Evolutionary conservation across 2,329 filamentous ascomycete genomes (phyloP).

Genomic region (Botryosphaeria dothidea): DNA sequence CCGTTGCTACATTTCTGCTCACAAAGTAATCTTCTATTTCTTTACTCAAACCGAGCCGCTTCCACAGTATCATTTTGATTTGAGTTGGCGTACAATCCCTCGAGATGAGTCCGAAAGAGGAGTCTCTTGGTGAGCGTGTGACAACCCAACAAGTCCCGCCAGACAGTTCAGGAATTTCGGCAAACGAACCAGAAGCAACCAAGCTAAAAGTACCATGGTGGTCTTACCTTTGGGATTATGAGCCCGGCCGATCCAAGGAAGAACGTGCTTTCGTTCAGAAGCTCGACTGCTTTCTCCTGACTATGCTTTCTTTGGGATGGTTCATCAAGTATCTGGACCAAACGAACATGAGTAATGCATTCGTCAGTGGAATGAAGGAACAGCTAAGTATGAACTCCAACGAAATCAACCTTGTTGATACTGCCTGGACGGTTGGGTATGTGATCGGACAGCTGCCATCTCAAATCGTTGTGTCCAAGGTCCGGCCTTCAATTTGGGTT

Average conservation of each 20-base stretch:
- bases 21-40: too few relatives aligned
- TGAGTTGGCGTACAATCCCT: too few relatives aligned
- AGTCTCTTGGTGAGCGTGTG: background rate
- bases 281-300: constrained; percentile 27
- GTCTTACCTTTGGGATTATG: constrained; percentile 31
- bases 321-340: constrained; percentile 32
- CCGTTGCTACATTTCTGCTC: too few relatives aligned
- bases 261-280: constrained; percentile 28
- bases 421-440: constrained; percentile 26
- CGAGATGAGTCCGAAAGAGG: background rate
- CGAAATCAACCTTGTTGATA: constrained; percentile 28
- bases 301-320: constrained; percentile 23
- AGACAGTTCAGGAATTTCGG: background rate
- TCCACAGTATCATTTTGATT: too few relatives aligned
- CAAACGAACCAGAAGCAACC: background rate
- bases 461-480: constrained; percentile 29
- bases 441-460: constrained; percentile 26
- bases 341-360: constrained; percentile 30
- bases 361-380: constrained; percentile 31
- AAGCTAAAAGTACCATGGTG: constrained; percentile 28
- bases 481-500: constrained; percentile 24
- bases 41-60: too few relatives aligned
- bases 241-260: constrained; percentile 27
- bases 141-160: background rate
- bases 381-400: constrained; percentile 28